These are phyloP conservation scores for Globisporangium cylindrosporum DNA, from an alignment of 352 stramenopile species.

Conservation along the genomic window DNA sequence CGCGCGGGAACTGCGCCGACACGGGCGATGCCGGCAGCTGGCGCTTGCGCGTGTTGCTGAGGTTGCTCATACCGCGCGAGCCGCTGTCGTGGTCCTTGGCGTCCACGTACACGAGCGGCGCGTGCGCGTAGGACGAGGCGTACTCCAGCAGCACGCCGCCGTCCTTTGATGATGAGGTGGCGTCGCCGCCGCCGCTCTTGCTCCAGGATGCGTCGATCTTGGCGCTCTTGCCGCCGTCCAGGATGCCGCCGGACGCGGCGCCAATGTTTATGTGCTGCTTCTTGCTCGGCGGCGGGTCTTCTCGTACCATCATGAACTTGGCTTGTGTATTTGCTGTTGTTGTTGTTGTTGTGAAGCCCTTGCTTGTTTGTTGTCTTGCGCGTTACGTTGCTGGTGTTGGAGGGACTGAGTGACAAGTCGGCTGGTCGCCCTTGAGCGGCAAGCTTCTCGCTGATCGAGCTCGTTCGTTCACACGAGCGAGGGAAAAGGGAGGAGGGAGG, in stretches of 20 bases:
- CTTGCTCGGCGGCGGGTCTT: slow-evolving; percentile 12
- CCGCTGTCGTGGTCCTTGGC: slow-evolving; percentile 16
- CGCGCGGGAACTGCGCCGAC: slow-evolving; percentile 15
- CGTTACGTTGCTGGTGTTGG: background rate
- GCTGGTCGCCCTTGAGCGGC: background rate
- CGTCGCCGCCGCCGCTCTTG: slow-evolving; percentile 2
- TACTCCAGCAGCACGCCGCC: slow-evolving; percentile 9
- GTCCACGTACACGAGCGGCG: slow-evolving; percentile 21
- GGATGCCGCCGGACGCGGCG: background rate
- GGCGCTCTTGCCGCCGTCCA: background rate
- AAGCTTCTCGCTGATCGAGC: slow-evolving; percentile 1
- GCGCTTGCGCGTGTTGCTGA: slow-evolving; percentile 36
- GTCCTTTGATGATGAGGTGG: background rate
- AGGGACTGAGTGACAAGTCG: background rate
- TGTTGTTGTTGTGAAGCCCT: background rate
- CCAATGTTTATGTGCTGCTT: slow-evolving; percentile 6
- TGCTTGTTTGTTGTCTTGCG: background rate
- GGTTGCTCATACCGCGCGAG: slow-evolving; percentile 28
- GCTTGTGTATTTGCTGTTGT: background rate
- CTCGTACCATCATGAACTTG: slow-evolving; percentile 8
- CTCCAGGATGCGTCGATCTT: slow-evolving; percentile 5
- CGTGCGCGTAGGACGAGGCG: slow-evolving; percentile 13
- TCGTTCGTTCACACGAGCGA: slow-evolving; percentile 8
- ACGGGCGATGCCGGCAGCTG: slow-evolving; percentile 19
- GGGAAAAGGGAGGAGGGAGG: background rate